A percentile compares a stretch with the other conserved stretches of the same genome.
These are phyloP conservation scores for Psilocybe cubensis DNA, from an alignment of 768 basidiomycete species.

Conservation along the genomic window DNA sequence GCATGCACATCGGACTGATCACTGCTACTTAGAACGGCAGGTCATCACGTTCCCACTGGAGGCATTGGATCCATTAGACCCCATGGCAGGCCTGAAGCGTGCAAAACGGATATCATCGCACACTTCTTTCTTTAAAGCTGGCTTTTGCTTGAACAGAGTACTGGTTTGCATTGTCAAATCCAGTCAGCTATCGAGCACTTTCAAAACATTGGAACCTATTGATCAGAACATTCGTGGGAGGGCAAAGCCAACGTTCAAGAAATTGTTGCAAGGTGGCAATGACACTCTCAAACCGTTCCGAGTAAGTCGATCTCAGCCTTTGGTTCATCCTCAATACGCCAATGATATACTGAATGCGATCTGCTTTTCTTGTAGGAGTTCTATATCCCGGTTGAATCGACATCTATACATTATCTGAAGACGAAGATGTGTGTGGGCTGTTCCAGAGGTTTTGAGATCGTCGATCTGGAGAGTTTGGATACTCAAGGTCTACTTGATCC, in stretches of 20 bases:
- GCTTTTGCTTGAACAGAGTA: conserved; percentile 86
- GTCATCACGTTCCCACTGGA: conserved; percentile 97
- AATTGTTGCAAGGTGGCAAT: conserved; percentile 91
- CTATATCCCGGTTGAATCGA: conserved; percentile 97
- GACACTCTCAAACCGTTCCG: conserved; percentile 93
- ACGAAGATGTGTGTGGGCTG: conserved; percentile 97
- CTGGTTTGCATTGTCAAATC: conserved; percentile 98
- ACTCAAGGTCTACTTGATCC: conserved; percentile 97
- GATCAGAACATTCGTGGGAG: conserved; percentile 83
- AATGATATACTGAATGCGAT: neutral
- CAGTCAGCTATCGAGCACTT: conserved; percentile 92
- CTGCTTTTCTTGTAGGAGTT: conserved; percentile 71
- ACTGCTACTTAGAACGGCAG: conserved; percentile 70
- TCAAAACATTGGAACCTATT: conserved; percentile 96
- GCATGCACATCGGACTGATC: neutral
- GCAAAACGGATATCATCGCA: conserved; percentile 96
- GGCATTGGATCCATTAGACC: conserved; percentile 87
- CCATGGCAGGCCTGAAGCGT: conserved; percentile 87
- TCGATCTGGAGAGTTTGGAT: conserved; percentile 95
- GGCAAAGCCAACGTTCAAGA: conserved; percentile 91
- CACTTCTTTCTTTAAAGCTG: conserved; percentile 98
- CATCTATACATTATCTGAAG: conserved; percentile 95
- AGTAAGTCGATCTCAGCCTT: conserved; percentile 40
- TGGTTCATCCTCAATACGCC: neutral
- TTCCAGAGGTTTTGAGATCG: conserved; percentile 97